Evolutionary conservation across 2,329 filamentous ascomycete species (phyloP), one percentile per base, ranked within the genome.

Genomic region (Raffaelea ambrosiae): DNA sequence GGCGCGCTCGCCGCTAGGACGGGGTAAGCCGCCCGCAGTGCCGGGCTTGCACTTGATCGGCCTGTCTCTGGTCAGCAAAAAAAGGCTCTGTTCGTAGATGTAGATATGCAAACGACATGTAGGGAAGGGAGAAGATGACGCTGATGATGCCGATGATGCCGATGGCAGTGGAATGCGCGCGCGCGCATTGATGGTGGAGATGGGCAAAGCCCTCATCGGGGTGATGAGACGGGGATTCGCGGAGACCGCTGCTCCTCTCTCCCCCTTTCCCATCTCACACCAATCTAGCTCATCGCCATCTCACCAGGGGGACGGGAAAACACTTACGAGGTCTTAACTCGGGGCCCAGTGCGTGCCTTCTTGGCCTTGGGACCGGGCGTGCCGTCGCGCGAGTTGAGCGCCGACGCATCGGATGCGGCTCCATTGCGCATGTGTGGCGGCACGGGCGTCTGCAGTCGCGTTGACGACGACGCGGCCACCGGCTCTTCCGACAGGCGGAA

Each of bases 31-130:
- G 62, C 82, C 83, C 56, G 81, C 77, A 54, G 79, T 78, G 56
- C 81, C 78, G 52, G 74, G 73, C 64, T 83, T 84, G 69, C 85
- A 88, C 70, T 90, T 90, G 64, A 84, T 75, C 40, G 86, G 86
- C 55, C 86, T 90, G 40, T 7, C n/a, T n/a, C n/a, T 54, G 48
- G 46, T 54, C 49, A 54, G 52, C 47, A 43, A 43, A n/a, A n/a
- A n/a, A n/a, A n/a, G n/a, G n/a, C n/a, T n/a, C n/a, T n/a, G 7
- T 29, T 29, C 26, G 13, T 29, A 29, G 26, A 29, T 29, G 26
- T 7, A 29, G 26, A 29, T 7, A 29, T 29, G 26, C n/a, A n/a
- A 29, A 29, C 7, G 7, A 29, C 26, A 29, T 29, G 13, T 7
- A 29, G 26, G 13, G 26, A 29, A 29, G 13, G 13, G 13, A 29